Conservation (phyloP, 2,329 filamentous ascomycete species). For the Cordyceps cicadae region DNA sequence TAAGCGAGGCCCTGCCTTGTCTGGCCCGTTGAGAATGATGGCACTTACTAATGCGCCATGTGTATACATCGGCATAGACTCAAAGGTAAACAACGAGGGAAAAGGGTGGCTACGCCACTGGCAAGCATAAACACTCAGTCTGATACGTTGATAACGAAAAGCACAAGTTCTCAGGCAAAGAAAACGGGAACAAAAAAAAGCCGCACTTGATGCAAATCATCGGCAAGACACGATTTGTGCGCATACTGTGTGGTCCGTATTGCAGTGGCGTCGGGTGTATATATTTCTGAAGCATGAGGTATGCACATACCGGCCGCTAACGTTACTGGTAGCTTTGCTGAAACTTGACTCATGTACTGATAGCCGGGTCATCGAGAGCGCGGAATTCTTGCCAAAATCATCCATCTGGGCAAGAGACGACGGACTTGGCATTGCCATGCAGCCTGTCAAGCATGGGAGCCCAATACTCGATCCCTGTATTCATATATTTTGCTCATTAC, state of each 20-base stretch:
- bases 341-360: no score
- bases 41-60: background rate
- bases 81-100: background rate
- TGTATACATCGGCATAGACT: background rate
- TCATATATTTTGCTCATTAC: background rate
- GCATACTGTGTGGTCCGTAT: background rate
- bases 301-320: no score
- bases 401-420: background rate
- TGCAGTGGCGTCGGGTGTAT: conserved; percentile 1
- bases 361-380: background rate
- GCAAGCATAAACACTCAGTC: background rate
- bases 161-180: background rate
- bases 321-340: no score
- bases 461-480: background rate
- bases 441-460: background rate
- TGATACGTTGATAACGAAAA: background rate
- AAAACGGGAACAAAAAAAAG: background rate
- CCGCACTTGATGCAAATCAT: background rate
- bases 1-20: background rate
- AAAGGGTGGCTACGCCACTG: background rate
- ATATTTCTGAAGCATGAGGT: background rate
- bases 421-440: background rate
- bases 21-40: background rate
- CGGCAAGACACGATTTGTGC: background rate
- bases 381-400: background rate